Conservation (phyloP, 305 asterid genomes). For the Solanum hybrid region DNA sequence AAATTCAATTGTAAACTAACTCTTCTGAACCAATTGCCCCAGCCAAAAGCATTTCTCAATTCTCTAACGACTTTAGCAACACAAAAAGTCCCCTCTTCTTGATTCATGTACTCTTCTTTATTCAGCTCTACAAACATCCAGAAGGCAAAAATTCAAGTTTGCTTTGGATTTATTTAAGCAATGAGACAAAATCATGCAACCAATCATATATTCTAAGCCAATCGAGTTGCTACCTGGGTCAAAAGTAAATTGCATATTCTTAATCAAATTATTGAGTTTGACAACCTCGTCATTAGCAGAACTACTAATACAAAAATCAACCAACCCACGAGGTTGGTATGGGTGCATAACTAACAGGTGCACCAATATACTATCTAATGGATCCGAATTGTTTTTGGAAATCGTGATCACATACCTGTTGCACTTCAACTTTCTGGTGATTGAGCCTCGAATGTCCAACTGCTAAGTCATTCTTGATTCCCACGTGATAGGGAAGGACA, state of each 20-base stretch:
- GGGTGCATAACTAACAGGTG: neutral
- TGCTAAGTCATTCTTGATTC: neutral
- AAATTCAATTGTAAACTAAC: neutral
- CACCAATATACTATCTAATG: neutral
- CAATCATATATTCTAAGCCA: neutral
- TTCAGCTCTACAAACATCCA: neutral
- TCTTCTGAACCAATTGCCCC: neutral
- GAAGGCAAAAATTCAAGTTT: neutral
- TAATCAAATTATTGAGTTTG: neutral
- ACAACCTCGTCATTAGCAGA: neutral
- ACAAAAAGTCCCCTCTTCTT: neutral
- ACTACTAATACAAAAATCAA: neutral
- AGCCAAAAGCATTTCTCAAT: neutral
- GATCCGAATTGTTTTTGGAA: neutral
- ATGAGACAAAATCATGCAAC: neutral
- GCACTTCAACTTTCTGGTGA: neutral
- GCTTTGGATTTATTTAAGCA: neutral
- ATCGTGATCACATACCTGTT: neutral
- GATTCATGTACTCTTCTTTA: neutral
- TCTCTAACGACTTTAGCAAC: neutral
- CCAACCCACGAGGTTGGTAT: neutral
- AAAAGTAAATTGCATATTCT: neutral
- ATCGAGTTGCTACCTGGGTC: neutral
- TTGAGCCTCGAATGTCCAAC: neutral
- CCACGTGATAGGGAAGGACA: too few species aligned